Evolutionary conservation across 345 rosid species (phyloP), one percentile per base, ranked within the genome.

Genomic region (Lepidium didymum): DNA sequence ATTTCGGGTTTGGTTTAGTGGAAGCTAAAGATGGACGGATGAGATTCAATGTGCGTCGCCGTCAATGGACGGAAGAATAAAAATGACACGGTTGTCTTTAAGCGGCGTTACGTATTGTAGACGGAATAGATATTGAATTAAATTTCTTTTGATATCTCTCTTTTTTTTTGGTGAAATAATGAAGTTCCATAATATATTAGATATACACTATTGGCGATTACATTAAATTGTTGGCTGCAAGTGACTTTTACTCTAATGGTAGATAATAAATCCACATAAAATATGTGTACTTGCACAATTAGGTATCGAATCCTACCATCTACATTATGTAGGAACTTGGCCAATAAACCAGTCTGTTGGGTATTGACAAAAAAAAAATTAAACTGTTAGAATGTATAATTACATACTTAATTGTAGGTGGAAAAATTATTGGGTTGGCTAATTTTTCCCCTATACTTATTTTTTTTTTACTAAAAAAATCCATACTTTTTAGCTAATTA

Each of bases 81-180:
- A 60, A 74, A 68, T 69, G 73, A 74, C 78, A 37, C 52, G 68
- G 64, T 74, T 74, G 73, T 68, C 57, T 10, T 61, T 53, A 74
- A 74, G 67, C 55, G 66, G 55, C 54, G 72, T 65, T 65, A 50
- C 77, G 71, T 73, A 57, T 35, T n/a, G 5, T 64, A 7, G 47
- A 73, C 61, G 72, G 67, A 65, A 73, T 58, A 29, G 36, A 58
- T 49, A 21, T 31, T 46, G 57, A 15, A 34, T 62, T 35, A 13
- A 8, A 42, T 12, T 58, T 50, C 1, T 19, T n/a, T n/a, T n/a
- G n/a, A 27, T 2, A 43, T 5, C 4, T 31, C 0, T 8, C 10
- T 34, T 3, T 56, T 55, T 70, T 42, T 19, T 8, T 7, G 54
- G 62, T 53, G 62, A 62, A 12, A 15, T 37, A 45, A 46, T 46